phyloP scores from a whole-genome alignment of 805 yeast genomes.

The Candida multigemmis region DNA sequence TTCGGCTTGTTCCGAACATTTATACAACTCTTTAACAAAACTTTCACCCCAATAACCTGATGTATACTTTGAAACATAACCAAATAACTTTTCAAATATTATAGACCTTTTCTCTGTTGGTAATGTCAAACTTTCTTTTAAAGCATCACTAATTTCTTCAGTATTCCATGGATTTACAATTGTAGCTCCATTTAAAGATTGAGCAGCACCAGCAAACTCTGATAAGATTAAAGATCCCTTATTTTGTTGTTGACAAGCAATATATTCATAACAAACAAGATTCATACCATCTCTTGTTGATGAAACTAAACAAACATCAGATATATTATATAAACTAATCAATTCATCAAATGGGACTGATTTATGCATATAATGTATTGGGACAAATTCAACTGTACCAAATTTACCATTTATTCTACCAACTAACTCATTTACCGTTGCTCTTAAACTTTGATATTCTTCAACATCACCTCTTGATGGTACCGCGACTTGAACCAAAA shows the following conservation, averaged over 20 bases:
- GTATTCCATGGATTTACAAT: slow-evolving; percentile 98
- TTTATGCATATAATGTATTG: slow-evolving; percentile 93
- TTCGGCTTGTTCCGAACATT: slow-evolving; percentile 8
- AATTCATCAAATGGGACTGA: slow-evolving; percentile 86
- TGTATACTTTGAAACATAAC: slow-evolving; percentile 86
- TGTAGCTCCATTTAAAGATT: slow-evolving; percentile 86
- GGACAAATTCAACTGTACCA: slow-evolving; percentile 96
- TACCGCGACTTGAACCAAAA: slow-evolving; percentile 92
- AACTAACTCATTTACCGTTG: slow-evolving; percentile 91
- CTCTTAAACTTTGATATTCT: slow-evolving; percentile 88
- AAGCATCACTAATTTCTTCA: slow-evolving; percentile 82
- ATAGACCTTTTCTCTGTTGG: slow-evolving; percentile 71
- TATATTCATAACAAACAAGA: slow-evolving; percentile 90
- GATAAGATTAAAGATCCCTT: slow-evolving; percentile 83
- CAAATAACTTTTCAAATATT: slow-evolving; percentile 77
- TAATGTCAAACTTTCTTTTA: slow-evolving; percentile 78
- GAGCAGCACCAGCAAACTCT: slow-evolving; percentile 99
- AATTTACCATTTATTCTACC: slow-evolving; percentile 95
- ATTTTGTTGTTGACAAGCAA: slow-evolving; percentile 84
- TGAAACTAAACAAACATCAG: slow-evolving; percentile 88
- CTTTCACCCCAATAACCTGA: slow-evolving; percentile 96
- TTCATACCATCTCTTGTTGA: slow-evolving; percentile 99
- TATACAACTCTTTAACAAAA: slow-evolving; percentile 78
- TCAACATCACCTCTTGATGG: slow-evolving; percentile 98
- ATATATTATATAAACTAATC: slow-evolving; percentile 73